Conservation (phyloP, 495 filamentous ascomycete species). For the Chaetomidium leptoderma region DNA sequence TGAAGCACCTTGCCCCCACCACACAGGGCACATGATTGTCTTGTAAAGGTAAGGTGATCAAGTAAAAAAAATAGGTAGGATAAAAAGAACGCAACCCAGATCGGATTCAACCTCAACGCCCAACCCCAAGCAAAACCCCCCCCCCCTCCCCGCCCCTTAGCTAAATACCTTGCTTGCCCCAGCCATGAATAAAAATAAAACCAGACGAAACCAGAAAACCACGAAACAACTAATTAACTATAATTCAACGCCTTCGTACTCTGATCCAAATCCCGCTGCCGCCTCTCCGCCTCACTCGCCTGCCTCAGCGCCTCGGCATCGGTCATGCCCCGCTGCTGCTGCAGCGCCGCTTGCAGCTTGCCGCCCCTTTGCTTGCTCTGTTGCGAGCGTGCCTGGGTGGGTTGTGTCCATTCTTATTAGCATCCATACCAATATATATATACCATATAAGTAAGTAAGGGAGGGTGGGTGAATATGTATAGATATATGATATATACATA, state of each 20-base stretch:
- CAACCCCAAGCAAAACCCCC: no score
- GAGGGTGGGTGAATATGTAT: no score
- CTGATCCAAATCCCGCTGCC: conserved; percentile 55
- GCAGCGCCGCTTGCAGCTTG: conserved; percentile 43
- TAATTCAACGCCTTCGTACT: conserved; percentile 48
- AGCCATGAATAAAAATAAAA: not conserved
- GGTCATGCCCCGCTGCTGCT: conserved; percentile 59
- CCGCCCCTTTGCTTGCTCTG: conserved; percentile 48
- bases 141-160: no score
- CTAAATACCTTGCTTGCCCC: no score
- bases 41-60: no score
- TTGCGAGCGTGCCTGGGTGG: conserved; percentile 49
- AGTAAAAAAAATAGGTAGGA: not conserved
- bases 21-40: no score
- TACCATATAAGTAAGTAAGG: not conserved
- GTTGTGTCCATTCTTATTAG: no score
- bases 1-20: no score
- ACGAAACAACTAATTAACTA: conserved; percentile 33
- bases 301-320: conserved; percentile 54
- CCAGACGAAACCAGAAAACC: not conserved
- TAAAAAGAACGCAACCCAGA: no score
- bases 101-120: not conserved
- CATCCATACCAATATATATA: no score
- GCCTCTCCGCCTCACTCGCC: conserved; percentile 52
- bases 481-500: no score